Evolutionary conservation across 768 basidiomycete genomes (phyloP).

Genomic region (Pulveroboletus sp.): DNA sequence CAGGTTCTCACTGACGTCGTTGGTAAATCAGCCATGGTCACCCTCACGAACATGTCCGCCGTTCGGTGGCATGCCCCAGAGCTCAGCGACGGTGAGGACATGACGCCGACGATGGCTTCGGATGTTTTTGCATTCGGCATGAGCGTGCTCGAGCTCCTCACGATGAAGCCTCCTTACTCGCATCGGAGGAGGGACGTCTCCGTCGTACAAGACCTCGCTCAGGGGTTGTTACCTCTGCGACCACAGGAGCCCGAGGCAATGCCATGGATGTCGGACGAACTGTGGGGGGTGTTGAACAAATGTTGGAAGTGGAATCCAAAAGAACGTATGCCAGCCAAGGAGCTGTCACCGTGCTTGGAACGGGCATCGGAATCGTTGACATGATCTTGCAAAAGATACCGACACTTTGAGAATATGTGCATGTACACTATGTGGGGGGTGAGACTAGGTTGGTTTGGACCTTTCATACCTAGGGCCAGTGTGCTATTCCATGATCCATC

Average conservation of each 20-base stretch:
- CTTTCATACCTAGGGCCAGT: neutral
- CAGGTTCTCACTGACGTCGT: conserved; percentile 57
- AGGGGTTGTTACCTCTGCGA: conserved; percentile 37
- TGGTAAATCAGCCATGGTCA: conserved; percentile 42
- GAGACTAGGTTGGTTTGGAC: neutral
- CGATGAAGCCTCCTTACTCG: conserved; percentile 46
- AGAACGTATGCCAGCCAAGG: conserved; percentile 38
- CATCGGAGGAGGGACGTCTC: conserved; percentile 46
- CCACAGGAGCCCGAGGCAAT: conserved; percentile 34
- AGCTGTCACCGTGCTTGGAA: conserved; percentile 25
- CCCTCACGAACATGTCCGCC: conserved; percentile 42
- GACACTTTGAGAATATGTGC: neutral
- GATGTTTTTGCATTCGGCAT: conserved; percentile 60
- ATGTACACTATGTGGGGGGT: conserved; percentile 6
- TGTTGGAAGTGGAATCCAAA: conserved; percentile 43
- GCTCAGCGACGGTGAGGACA: conserved; percentile 41
- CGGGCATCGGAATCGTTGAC: conserved; percentile 1
- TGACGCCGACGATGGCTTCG: conserved; percentile 40
- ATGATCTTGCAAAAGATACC: neutral
- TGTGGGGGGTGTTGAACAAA: conserved; percentile 43
- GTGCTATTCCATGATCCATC: conserved; percentile 6
- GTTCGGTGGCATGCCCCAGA: conserved; percentile 63
- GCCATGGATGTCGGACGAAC: conserved; percentile 40
- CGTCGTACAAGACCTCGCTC: conserved; percentile 44
- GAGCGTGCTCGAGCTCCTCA: conserved; percentile 55